A percentile compares a stretch with the other conserved stretches of the same genome.
phyloP scores from a whole-genome alignment of 352 stramenopile species.

The Pythium chondricola region DNA sequence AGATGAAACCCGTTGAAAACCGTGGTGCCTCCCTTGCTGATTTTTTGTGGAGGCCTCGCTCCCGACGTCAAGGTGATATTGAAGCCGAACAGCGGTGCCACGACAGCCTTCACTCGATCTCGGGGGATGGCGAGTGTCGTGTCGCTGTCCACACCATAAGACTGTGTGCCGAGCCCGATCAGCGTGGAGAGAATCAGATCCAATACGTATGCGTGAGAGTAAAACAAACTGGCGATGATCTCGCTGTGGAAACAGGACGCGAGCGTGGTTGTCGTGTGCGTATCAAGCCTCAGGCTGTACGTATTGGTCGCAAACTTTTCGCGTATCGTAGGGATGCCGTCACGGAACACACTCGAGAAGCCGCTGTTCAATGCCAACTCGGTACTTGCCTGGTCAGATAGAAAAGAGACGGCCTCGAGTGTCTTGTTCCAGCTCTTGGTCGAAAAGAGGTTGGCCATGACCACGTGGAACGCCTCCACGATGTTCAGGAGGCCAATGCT shows the following conservation, averaged over 20 bases:
- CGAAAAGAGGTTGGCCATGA: conserved; percentile 21
- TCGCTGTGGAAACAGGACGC: conserved; percentile 24
- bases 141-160: not conserved
- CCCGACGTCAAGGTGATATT: conserved; percentile 21
- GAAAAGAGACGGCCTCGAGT: conserved; percentile 19
- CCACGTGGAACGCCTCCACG: conserved; percentile 24
- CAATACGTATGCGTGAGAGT: conserved; percentile 24
- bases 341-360: conserved; percentile 18
- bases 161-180: not conserved
- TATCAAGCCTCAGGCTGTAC: conserved; percentile 6
- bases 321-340: conserved; percentile 18
- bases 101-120: conserved; percentile 11
- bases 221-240: conserved; percentile 18
- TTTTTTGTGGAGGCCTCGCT: not conserved
- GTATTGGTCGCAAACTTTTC: conserved; percentile 9
- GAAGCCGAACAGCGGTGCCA: conserved; percentile 2
- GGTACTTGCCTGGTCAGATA: not conserved
- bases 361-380: conserved; percentile 16
- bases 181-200: conserved; percentile 21
- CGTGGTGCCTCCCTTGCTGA: conserved; percentile 8
- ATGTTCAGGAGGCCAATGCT: conserved; percentile 22
- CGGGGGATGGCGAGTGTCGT: not conserved
- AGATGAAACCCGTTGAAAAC: conserved; percentile 8
- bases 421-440: conserved; percentile 28
- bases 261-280: conserved; percentile 18